A percentile compares a stretch with the other conserved stretches of the same genome.
phyloP scores from a whole-genome alignment of 2,329 filamentous ascomycete species.

The Aureobasidium sp. region DNA sequence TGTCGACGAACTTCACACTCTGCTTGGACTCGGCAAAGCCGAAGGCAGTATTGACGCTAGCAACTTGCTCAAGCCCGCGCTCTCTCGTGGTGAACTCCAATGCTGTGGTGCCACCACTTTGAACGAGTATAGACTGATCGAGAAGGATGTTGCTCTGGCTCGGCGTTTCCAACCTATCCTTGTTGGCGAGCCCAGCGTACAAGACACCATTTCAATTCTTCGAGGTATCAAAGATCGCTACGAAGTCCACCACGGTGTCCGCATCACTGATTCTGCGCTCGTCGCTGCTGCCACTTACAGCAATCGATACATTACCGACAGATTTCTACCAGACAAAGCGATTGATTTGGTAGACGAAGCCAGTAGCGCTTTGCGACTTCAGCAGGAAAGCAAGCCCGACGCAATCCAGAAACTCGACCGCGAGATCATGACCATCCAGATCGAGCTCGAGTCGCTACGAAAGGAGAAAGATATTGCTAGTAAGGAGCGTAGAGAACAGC shows the following conservation, averaged over 20 bases:
- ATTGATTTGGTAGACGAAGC: conserved; percentile 97
- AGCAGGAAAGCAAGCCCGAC: conserved; percentile 95
- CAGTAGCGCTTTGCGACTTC: conserved; percentile 77
- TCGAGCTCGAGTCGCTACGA: conserved; percentile 86
- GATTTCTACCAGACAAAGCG: conserved; percentile 92
- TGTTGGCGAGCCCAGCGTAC: conserved; percentile 84
- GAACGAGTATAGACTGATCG: conserved; percentile 85
- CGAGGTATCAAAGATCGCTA: conserved; percentile 97
- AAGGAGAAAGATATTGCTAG: conserved; percentile 92
- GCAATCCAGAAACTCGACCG: conserved; percentile 88
- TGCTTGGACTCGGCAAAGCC: conserved; percentile 87
- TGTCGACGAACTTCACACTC: conserved; percentile 86
- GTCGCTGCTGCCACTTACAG: conserved; percentile 88
- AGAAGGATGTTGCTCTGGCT: conserved; percentile 91
- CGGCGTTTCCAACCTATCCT: conserved; percentile 89
- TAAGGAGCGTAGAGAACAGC: conserved; percentile 76
- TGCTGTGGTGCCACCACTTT: conserved; percentile 93
- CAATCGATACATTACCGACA: conserved; percentile 93
- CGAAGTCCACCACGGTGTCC: conserved; percentile 92
- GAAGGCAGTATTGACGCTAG: conserved; percentile 96
- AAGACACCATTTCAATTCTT: conserved; percentile 90
- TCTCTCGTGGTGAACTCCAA: conserved; percentile 89
- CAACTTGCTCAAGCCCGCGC: conserved; percentile 85
- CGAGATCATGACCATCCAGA: conserved; percentile 95
- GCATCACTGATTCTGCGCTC: conserved; percentile 85